Evolutionary conservation across 2,329 filamentous ascomycete species (phyloP).

Genomic region (Scedosporium boydii): DNA sequence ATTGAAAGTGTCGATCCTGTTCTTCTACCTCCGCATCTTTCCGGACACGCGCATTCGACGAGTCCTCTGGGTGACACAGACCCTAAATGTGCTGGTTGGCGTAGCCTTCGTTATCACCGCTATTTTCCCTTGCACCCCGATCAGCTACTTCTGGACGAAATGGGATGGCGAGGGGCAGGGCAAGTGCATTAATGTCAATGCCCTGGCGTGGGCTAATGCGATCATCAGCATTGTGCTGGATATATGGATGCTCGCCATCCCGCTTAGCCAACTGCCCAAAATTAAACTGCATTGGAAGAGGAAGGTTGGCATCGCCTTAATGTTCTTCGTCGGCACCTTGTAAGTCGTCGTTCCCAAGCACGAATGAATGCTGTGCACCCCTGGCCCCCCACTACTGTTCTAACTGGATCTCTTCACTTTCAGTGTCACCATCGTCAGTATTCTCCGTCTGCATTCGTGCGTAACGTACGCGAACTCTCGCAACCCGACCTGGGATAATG

Average conservation of each 20-base stretch:
- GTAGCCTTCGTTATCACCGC: slow-evolving; percentile 27
- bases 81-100: slow-evolving; percentile 24
- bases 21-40: slow-evolving; percentile 43
- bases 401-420: not conserved
- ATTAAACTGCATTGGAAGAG: slow-evolving; percentile 32
- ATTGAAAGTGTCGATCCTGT: slow-evolving; percentile 36
- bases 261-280: slow-evolving; percentile 27
- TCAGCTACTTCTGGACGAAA: slow-evolving; percentile 36
- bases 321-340: slow-evolving; percentile 34
- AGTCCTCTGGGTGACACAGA: slow-evolving; percentile 27
- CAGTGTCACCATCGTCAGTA: slow-evolving; percentile 21
- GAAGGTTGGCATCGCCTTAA: slow-evolving; percentile 31
- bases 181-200: slow-evolving; percentile 33
- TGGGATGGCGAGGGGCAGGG: slow-evolving; percentile 38
- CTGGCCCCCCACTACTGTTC: not conserved
- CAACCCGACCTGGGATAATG: slow-evolving; percentile 21
- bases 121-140: slow-evolving; percentile 36
- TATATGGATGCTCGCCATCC: slow-evolving; percentile 36
- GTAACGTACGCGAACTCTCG: slow-evolving; percentile 16
- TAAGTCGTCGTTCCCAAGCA: slow-evolving; percentile 12
- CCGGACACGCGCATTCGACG: slow-evolving; percentile 22
- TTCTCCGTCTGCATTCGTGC: slow-evolving; percentile 20
- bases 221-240: slow-evolving; percentile 37
- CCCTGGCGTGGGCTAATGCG: slow-evolving; percentile 36
- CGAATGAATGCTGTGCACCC: not conserved